Base-by-base conservation (phyloP, 2,329 filamentous ascomycete species). In the Fusarium sp. region DNA sequence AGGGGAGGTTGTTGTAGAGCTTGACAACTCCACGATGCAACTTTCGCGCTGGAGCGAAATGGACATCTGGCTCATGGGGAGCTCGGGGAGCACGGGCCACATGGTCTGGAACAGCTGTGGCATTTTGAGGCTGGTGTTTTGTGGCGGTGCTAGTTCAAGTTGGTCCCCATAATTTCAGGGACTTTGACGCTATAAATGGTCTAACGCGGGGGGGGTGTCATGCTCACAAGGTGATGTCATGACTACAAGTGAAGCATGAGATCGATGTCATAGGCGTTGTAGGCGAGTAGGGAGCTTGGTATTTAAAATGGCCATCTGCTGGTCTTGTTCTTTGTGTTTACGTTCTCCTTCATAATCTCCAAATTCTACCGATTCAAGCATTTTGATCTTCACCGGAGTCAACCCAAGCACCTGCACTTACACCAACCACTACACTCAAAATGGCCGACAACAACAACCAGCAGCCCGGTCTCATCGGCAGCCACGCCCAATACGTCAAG, bases 401-500 rank as follows among this genome's bases (percentile, higher is more conserved):
- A 66, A 12, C 18, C 20, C 33, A 61, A 31, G 13, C 12, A 45
- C 42, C 30, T 44, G 8, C 31, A 58, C 35, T 28, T 42, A 7
- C 36, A 59, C 16, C 20, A 59, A 56, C 10, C 8, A 41, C 36
- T 33, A 53, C 24, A 63, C 33, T 48, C 75, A 79, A 57, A 57
- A 79, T 79, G 69, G 72, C 79, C 33, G 78, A 76, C 75, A 80
- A 73, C 62, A 57, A 70, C 47, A 68, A 66, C 47, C 73, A 74
- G 22, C 70, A 75, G 68, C 88, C 91, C 26, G 86, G 90, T 48
- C 89, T 93, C 71, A 78, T 93, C 47, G 84, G 86, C 65, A 86
- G 88, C 45, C 91, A 93, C 78, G 90, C 86, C 36, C 89, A 92
- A 77, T 93, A 92, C 77, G 86, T 89, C 77, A 93, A 93, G 77